Percentiles rank a stretch among this genome's conserved stretches.
Conservation (phyloP, 2,329 filamentous ascomycete genomes). For the Fusarium multiceps region DNA sequence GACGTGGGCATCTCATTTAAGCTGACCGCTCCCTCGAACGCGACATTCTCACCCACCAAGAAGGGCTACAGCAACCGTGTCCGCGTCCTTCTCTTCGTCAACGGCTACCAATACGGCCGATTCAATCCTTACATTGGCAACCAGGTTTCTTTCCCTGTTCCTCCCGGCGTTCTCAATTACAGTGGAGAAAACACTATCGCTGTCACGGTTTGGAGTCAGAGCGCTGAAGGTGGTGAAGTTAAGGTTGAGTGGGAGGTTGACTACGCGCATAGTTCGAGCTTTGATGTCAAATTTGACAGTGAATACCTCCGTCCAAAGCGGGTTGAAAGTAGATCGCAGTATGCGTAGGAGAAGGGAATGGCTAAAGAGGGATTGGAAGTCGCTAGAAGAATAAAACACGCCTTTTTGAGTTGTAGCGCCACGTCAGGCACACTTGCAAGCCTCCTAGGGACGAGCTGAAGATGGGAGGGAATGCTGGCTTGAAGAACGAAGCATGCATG, state of each 20-base stretch:
- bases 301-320: conserved; percentile 63
- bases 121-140: conserved; percentile 71
- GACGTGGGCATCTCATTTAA: conserved; percentile 69
- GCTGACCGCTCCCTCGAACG: conserved; percentile 58
- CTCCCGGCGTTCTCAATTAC: conserved; percentile 68
- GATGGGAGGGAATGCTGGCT: background rate
- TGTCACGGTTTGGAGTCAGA: conserved; percentile 70
- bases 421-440: background rate
- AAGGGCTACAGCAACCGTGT: conserved; percentile 51
- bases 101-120: conserved; percentile 72
- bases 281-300: conserved; percentile 61
- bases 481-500: background rate
- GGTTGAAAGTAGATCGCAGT: conserved; percentile 54
- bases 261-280: conserved; percentile 64
- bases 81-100: conserved; percentile 69
- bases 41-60: conserved; percentile 51
- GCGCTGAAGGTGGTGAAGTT: conserved; percentile 61
- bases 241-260: conserved; percentile 63
- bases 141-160: conserved; percentile 69
- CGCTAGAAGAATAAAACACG: no score
- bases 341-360: conserved; percentile 35
- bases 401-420: background rate
- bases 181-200: conserved; percentile 67
- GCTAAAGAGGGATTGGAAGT: background rate
- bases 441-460: background rate